Evolutionary conservation across 352 stramenopile genomes (phyloP), one percentile per base, ranked within the genome.

Genomic region (Phytophthora kernoviae): DNA sequence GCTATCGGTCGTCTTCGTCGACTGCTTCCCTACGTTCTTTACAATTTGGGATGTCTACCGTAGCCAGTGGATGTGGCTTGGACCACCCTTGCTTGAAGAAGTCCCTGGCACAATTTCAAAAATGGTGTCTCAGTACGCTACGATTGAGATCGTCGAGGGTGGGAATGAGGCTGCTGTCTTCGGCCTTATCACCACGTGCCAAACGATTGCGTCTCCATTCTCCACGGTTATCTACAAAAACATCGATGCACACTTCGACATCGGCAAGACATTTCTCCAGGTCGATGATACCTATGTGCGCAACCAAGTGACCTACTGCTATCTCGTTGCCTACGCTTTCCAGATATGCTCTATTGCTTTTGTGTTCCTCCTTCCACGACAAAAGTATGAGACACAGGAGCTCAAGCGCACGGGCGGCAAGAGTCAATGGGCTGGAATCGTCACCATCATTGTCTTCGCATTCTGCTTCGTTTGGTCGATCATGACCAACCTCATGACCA

Each of bases 1-100:
- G n/a, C 21, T 86, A 18, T 39, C 58, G 14, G 58, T 78, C 10
- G 43, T 75, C 9, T 53, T 77, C 24, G 60, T 84, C 11, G 68
- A 84, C 44, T 65, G 61, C 39, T 69, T 85, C 34, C 67, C 68
- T 8, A 68, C 59, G 3, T 80, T 79, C 37, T 56, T 81, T 37
- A 87, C 73, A n/a, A 75, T 84, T 52, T 87, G 65, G 61, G 64
- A 79, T 32, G 60, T 85, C 45, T 65, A 77, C 24, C 66, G 75
- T 12, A 74, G 66, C 33, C 78, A 81, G 49, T 87, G 76, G 75
- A 80, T 87, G 59, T 87, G 69, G 65, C 54, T 87, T 3, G 75
- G 75, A 7, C 63, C 77, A n/a, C 68, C 73, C 30, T 53, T 87
- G 18, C 49, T 79, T 2, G 59, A 71, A 49, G 55, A 81, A 36